A percentile compares a stretch with the other conserved stretches of the same genome.
phyloP scores from a whole-genome alignment of 176 grass and related monocot genomes.

The Carex myosuroides region DNA sequence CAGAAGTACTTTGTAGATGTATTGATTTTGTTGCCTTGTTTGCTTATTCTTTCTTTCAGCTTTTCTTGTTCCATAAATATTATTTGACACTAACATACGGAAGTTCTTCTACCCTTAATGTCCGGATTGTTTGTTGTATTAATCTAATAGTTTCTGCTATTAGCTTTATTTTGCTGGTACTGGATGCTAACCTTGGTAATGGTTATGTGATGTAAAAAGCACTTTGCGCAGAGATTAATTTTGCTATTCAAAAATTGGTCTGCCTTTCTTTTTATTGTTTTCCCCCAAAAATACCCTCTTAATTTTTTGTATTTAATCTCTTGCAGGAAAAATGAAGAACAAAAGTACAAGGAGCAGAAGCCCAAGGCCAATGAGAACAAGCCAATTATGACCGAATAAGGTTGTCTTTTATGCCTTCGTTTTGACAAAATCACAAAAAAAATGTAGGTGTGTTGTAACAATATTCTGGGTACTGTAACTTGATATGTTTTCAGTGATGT shows the following conservation, averaged over 20 bases:
- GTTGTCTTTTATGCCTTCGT: neutral
- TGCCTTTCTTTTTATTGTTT: neutral
- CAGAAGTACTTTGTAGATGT: no score
- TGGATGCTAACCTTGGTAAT: neutral
- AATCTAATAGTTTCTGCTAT: neutral
- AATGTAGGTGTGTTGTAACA: conserved; percentile 1
- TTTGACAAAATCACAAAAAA: neutral
- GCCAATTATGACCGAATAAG: conserved; percentile 71
- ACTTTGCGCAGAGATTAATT: neutral
- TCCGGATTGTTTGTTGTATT: neutral
- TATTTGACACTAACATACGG: neutral
- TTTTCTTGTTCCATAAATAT: neutral
- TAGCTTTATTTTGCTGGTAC: neutral
- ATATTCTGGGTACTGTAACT: neutral
- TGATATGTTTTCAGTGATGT: neutral
- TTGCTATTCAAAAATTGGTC: neutral
- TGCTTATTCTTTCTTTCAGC: neutral
- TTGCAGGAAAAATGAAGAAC: conserved; percentile 54
- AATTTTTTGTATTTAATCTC: neutral
- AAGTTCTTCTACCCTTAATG: neutral
- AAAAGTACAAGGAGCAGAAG: conserved; percentile 65
- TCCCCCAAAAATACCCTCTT: neutral
- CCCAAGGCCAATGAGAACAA: conserved; percentile 72
- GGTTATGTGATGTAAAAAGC: neutral
- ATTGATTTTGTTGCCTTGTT: neutral